Percentiles rank a stretch among this genome's conserved stretches.
Evolutionary conservation across 305 asterid species (phyloP).

Genomic region (Fraxinus paxiana): DNA sequence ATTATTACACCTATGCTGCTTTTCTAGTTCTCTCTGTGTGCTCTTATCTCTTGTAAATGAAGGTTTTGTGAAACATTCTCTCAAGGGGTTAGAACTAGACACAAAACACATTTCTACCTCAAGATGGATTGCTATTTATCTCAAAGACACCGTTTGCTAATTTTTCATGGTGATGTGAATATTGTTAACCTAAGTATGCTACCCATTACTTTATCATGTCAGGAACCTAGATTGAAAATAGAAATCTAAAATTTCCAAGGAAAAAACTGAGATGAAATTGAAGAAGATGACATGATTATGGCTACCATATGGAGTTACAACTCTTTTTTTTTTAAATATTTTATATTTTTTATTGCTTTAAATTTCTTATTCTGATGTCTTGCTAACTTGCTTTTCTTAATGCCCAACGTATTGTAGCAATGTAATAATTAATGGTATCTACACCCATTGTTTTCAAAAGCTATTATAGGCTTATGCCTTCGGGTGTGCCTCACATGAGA

Average conservation of each 20-base stretch:
- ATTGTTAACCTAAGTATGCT: constrained; percentile 11
- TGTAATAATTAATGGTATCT: not conserved
- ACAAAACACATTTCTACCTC: not conserved
- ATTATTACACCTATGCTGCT: not conserved
- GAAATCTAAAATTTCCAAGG: not conserved
- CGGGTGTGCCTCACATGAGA: not conserved
- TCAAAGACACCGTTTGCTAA: not conserved
- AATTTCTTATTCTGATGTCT: not conserved
- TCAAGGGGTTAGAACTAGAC: not conserved
- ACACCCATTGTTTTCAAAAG: not conserved
- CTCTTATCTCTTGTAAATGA: not conserved
- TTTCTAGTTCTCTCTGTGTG: not conserved
- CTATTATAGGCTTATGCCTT: not conserved
- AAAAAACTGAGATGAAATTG: constrained; percentile 3
- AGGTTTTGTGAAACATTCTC: not conserved
- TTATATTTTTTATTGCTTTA: not conserved
- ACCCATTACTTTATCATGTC: not conserved
- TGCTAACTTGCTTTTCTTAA: not conserved
- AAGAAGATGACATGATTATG: constrained; percentile 2
- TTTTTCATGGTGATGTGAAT: not conserved
- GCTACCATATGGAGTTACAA: constrained; percentile 8
- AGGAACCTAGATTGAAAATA: constrained; percentile 4
- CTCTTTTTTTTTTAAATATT: not conserved
- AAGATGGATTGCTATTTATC: not conserved
- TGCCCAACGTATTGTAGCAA: not conserved